Evolutionary conservation across 257 asterid genomes (phyloP).

Genomic region (Solanum tarapatanum): DNA sequence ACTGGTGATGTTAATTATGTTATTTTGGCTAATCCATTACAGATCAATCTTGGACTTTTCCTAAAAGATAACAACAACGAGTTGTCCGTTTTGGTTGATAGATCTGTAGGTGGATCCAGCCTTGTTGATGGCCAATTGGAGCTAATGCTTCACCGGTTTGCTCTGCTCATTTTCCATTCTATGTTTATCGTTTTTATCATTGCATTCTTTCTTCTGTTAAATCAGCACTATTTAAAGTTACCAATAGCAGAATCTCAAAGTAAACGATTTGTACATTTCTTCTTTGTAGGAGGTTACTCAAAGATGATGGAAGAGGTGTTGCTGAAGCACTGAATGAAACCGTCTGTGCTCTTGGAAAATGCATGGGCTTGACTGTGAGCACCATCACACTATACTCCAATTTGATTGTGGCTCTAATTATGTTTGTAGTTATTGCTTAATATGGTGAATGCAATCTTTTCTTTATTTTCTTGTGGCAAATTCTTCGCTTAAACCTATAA

Average conservation of each 20-base stretch:
- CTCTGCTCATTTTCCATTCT: background rate
- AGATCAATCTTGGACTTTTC: constrained; percentile 91
- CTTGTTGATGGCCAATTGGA: constrained; percentile 76
- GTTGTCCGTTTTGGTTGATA: constrained; percentile 86
- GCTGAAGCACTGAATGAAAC: constrained; percentile 86
- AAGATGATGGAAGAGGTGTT: constrained; percentile 86
- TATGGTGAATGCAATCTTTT: background rate
- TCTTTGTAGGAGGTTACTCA: constrained; percentile 69
- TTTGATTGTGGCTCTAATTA: background rate
- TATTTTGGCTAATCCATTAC: constrained; percentile 3
- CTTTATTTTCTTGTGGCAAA: background rate
- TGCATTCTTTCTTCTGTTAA: background rate
- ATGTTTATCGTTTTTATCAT: background rate
- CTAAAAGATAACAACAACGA: constrained; percentile 63
- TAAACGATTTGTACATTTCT: background rate
- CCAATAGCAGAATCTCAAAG: background rate
- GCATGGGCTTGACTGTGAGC: constrained; percentile 79
- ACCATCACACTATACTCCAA: background rate
- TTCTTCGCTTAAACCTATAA: background rate
- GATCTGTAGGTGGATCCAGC: constrained; percentile 95
- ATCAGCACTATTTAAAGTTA: background rate
- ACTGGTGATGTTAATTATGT: background rate
- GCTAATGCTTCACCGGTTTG: constrained; percentile 86
- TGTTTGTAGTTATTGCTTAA: background rate
- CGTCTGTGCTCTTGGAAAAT: constrained; percentile 39